Evolutionary conservation across 73 alveolate genomes (phyloP).

Genomic region (Breviolum minutum): DNA sequence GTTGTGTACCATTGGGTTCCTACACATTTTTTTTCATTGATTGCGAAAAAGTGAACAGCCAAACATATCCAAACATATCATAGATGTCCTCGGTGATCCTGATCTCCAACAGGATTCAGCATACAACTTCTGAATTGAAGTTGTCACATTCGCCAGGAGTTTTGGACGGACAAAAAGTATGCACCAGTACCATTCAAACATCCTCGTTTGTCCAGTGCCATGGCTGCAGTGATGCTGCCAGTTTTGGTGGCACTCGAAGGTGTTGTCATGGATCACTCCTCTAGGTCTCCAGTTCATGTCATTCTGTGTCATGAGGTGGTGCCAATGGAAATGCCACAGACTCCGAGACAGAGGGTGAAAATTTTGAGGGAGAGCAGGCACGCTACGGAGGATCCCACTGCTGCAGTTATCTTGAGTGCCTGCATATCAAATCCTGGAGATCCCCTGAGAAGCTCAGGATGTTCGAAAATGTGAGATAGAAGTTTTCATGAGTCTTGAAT

Average conservation of each 20-base stretch:
- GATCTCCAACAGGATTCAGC: no score
- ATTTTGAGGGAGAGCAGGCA: slow-evolving; percentile 22
- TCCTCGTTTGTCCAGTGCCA: not conserved
- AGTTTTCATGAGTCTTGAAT: not conserved
- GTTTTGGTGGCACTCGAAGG: no score
- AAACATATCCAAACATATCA: no score
- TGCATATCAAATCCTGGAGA: no score
- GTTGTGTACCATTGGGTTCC: no score
- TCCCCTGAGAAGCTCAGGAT: no score
- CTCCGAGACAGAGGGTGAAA: slow-evolving; percentile 24
- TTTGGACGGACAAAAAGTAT: slow-evolving; percentile 38
- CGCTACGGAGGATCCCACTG: no score
- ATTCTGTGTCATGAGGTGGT: not conserved
- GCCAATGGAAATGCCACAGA: not conserved
- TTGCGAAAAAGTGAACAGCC: no score
- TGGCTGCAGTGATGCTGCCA: not conserved
- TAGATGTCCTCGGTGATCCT: no score
- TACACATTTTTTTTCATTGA: no score
- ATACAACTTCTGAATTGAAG: not conserved
- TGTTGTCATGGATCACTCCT: no score
- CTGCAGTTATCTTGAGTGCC: no score
- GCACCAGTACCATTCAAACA: slow-evolving; percentile 73
- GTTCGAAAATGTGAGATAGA: not conserved
- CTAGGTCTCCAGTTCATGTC: not conserved
- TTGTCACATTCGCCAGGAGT: not conserved